Percentiles rank a stretch among this genome's conserved stretches.
Evolutionary conservation across 768 basidiomycete species (phyloP).

Genomic region (Leccinellum rugosiceps): DNA sequence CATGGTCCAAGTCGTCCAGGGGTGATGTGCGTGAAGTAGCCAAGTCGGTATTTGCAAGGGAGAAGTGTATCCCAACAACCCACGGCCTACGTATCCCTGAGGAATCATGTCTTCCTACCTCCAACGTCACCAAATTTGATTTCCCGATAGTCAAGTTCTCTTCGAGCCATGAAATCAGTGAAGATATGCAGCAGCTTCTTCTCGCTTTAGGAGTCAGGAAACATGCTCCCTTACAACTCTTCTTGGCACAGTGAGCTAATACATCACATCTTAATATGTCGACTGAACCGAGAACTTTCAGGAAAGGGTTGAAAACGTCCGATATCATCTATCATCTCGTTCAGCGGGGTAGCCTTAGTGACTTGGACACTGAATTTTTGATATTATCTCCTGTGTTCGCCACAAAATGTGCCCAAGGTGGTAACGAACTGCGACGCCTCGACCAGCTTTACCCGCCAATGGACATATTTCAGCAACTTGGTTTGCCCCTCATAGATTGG

Average conservation of each 20-base stretch:
- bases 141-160: not conserved
- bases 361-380: too few species aligned
- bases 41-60: slow-evolving; percentile 3
- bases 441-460: slow-evolving; percentile 74
- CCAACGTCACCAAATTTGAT: slow-evolving; percentile 36
- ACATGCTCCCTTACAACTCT: not conserved
- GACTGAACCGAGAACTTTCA: too few species aligned
- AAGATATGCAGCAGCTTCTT: not conserved
- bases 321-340: too few species aligned
- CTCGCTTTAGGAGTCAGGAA: not conserved
- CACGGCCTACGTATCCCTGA: slow-evolving; percentile 63
- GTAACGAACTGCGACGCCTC: slow-evolving; percentile 7
- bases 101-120: slow-evolving; percentile 77
- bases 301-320: too few species aligned
- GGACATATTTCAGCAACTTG: slow-evolving; percentile 60
- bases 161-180: slow-evolving; percentile 37
- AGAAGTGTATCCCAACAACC: slow-evolving; percentile 46
- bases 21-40: not conserved
- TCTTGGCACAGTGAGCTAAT: not conserved
- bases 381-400: too few species aligned
- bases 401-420: too few species aligned
- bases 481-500: slow-evolving; percentile 84
- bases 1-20: slow-evolving; percentile 47
- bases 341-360: too few species aligned
- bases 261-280: slow-evolving; percentile 50